phyloP scores from a whole-genome alignment of 768 basidiomycete genomes.

The Suillus tomentosus region DNA sequence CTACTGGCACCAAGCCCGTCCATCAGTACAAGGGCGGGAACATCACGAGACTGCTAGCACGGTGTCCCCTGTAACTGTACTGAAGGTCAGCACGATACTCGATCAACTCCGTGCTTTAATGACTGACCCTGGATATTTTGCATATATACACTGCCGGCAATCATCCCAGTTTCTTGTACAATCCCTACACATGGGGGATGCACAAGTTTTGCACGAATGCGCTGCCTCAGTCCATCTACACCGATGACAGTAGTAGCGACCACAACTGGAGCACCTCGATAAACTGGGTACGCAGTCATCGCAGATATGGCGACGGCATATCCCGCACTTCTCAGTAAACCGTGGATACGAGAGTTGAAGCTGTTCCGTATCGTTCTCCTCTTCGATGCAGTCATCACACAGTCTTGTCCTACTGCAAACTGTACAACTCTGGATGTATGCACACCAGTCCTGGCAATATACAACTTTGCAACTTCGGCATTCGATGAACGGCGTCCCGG shows the following conservation, averaged over 20 bases:
- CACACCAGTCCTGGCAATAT: conserved; percentile 6
- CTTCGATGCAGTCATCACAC: conserved; percentile 6
- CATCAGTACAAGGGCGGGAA: background rate
- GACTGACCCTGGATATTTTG: conserved; percentile 6
- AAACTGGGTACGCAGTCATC: background rate
- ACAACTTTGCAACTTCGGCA: conserved; percentile 1
- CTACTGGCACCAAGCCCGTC: background rate
- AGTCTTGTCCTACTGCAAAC: conserved; percentile 4
- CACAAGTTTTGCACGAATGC: conserved; percentile 1
- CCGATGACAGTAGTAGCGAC: background rate
- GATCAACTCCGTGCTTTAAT: background rate
- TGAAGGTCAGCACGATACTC: background rate
- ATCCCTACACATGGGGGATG: conserved; percentile 5
- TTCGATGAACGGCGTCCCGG: background rate
- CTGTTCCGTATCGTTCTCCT: background rate
- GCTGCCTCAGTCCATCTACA: conserved; percentile 5
- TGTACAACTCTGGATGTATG: conserved; percentile 3
- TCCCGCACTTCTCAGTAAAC: conserved; percentile 6
- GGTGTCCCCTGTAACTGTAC: conserved; percentile 1
- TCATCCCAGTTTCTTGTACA: conserved; percentile 8
- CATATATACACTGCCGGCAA: background rate
- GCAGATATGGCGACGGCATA: conserved; percentile 4
- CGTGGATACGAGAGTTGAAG: background rate
- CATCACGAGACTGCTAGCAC: background rate
- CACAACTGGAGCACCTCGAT: conserved; percentile 3